Evolutionary conservation across 495 filamentous ascomycete species (phyloP).

Genomic region (Melanomma pulvis-pyrius): DNA sequence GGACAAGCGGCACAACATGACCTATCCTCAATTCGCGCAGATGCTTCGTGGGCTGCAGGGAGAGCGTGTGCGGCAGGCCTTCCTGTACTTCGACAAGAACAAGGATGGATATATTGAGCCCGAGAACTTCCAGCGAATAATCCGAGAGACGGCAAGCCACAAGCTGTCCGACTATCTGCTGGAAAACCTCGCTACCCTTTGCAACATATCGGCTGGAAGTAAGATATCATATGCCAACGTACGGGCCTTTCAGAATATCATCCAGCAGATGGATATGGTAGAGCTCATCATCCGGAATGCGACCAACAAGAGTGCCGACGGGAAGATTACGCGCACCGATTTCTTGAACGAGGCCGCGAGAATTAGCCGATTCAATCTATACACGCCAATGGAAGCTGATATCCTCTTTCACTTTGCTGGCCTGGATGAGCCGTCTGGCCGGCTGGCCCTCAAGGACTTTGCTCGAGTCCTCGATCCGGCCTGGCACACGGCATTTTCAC

Average conservation of each 20-base stretch:
- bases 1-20: constrained; percentile 81
- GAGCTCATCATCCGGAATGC: constrained; percentile 89
- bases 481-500: constrained; percentile 68
- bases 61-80: constrained; percentile 92
- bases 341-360: constrained; percentile 93
- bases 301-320: constrained; percentile 78
- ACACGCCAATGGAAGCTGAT: constrained; percentile 98
- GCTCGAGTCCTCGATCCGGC: constrained; percentile 91
- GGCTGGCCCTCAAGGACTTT: constrained; percentile 83
- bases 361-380: constrained; percentile 87
- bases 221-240: constrained; percentile 98
- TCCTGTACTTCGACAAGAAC: constrained; percentile 87
- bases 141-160: constrained; percentile 87
- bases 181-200: constrained; percentile 89
- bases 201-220: constrained; percentile 88
- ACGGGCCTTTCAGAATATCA: constrained; percentile 93
- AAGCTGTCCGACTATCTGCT: constrained; percentile 97
- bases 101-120: constrained; percentile 97
- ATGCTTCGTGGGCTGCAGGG: constrained; percentile 96
- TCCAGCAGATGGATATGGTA: constrained; percentile 95
- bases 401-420: constrained; percentile 98
- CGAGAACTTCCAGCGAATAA: constrained; percentile 94
- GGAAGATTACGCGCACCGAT: constrained; percentile 89
- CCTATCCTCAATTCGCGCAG: constrained; percentile 96
- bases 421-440: constrained; percentile 81